Percentiles rank a stretch among this genome's conserved stretches.
These are phyloP conservation scores for Puccinia horiana DNA, from an alignment of 1,284 basidiomycete species.

Conservation along the genomic window DNA sequence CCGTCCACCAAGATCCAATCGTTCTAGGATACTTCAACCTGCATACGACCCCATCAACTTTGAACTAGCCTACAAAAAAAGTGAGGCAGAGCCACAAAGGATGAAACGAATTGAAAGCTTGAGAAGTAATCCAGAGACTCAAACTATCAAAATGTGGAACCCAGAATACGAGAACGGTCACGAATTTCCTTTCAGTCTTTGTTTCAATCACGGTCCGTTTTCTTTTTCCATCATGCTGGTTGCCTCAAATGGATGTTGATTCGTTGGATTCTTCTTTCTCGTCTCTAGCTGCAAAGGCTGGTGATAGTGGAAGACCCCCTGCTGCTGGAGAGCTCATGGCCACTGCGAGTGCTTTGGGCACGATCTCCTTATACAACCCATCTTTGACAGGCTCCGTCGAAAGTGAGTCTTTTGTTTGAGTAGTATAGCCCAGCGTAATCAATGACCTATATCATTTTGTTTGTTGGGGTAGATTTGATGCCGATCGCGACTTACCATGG, in stretches of 20 bases:
- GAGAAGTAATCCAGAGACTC: slow-evolving; percentile 19
- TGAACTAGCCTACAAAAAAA: background rate
- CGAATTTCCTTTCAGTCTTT: slow-evolving; percentile 35
- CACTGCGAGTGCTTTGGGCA: slow-evolving; percentile 27
- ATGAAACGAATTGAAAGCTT: slow-evolving; percentile 23
- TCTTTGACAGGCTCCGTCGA: slow-evolving; percentile 1
- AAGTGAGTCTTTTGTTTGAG: background rate
- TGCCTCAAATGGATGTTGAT: background rate
- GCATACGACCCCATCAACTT: background rate
- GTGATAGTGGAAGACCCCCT: slow-evolving; percentile 24
- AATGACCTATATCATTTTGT: background rate
- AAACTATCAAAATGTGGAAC: slow-evolving; percentile 36
- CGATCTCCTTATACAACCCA: slow-evolving; percentile 25
- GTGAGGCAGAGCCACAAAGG: background rate
- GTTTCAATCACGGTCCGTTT: slow-evolving; percentile 30
- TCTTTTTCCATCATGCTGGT: background rate
- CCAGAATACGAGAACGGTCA: slow-evolving; percentile 15
- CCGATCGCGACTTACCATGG: slow-evolving; percentile 14
- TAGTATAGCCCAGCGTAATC: background rate
- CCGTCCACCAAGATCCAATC: background rate
- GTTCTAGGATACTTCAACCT: slow-evolving; percentile 12
- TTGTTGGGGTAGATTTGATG: slow-evolving; percentile 4
- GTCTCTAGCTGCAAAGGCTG: slow-evolving; percentile 19
- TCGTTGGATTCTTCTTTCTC: background rate
- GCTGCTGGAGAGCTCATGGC: slow-evolving; percentile 28